These are phyloP conservation scores for Lipomyces yamadae DNA, from an alignment of 805 yeast species.

Conservation along the genomic window DNA sequence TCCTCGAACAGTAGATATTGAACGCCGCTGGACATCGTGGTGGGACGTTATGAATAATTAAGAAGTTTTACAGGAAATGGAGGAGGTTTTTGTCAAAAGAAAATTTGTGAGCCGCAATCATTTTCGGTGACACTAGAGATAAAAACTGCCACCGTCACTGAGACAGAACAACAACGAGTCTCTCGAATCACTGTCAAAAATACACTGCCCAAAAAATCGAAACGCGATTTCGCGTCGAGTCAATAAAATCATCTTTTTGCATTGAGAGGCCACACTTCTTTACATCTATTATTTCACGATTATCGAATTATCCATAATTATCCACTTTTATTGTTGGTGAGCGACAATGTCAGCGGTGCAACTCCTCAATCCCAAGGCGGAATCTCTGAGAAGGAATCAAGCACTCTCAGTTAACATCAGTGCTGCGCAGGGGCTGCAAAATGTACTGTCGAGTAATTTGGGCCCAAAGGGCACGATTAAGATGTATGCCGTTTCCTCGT, in stretches of 20 bases:
- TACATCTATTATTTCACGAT: not conserved
- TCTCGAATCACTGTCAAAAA: not conserved
- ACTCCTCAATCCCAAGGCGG: conserved; percentile 94
- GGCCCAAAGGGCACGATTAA: conserved; percentile 98
- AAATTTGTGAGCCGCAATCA: not conserved
- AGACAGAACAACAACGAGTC: not conserved
- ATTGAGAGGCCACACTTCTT: not conserved
- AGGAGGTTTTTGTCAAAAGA: not conserved
- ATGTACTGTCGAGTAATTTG: conserved; percentile 84
- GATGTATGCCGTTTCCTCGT: conserved; percentile 53
- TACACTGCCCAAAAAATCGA: not conserved
- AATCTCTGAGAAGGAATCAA: conserved; percentile 91
- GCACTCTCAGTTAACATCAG: conserved; percentile 93
- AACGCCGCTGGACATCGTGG: conserved; percentile 48
- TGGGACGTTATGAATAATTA: not conserved
- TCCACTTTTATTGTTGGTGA: not conserved
- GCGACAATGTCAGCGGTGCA: conserved; percentile 51
- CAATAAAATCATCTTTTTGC: not conserved
- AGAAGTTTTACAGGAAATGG: not conserved
- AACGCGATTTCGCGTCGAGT: not conserved
- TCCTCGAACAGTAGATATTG: conserved; percentile 96
- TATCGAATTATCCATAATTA: not conserved
- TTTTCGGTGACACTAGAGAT: not conserved
- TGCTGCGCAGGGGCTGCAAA: conserved; percentile 96
- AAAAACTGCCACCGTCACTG: not conserved